A percentile compares a stretch with the other conserved stretches of the same genome.
Conservation (phyloP, 305 asterid species). For the Fraxinus albicans region DNA sequence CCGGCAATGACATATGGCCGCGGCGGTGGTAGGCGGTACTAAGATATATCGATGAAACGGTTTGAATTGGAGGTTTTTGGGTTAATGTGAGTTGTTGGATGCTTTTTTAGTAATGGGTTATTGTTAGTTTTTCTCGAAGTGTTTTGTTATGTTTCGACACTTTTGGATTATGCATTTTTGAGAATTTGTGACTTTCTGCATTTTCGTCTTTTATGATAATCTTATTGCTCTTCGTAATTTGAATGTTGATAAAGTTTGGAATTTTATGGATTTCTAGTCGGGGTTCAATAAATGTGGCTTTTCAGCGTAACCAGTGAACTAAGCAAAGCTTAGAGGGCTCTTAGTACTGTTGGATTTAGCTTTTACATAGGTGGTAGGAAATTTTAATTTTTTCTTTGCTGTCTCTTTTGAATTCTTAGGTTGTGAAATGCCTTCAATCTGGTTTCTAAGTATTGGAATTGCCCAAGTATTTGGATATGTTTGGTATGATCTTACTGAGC, state of each 20-base stretch:
- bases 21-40: constrained; percentile 45
- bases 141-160: not conserved
- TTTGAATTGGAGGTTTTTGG: not conserved
- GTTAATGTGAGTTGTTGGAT: not conserved
- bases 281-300: not conserved
- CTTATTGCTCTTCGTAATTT: not conserved
- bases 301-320: not conserved
- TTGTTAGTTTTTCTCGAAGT: constrained; percentile 1
- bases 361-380: not conserved
- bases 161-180: constrained; percentile 18
- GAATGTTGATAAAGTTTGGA: not conserved
- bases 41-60: not conserved
- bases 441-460: not conserved
- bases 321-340: not conserved
- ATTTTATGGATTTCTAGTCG: not conserved
- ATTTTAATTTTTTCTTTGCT: not conserved
- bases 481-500: not conserved
- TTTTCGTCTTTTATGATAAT: not conserved
- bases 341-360: not conserved
- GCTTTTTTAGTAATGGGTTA: not conserved
- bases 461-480: not conserved
- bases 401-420: not conserved
- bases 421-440: not conserved
- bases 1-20: constrained; percentile 41
- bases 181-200: constrained; percentile 2